Evolutionary conservation across 1,284 basidiomycete genomes (phyloP).

Genomic region (Xerocomus amazonicus): DNA sequence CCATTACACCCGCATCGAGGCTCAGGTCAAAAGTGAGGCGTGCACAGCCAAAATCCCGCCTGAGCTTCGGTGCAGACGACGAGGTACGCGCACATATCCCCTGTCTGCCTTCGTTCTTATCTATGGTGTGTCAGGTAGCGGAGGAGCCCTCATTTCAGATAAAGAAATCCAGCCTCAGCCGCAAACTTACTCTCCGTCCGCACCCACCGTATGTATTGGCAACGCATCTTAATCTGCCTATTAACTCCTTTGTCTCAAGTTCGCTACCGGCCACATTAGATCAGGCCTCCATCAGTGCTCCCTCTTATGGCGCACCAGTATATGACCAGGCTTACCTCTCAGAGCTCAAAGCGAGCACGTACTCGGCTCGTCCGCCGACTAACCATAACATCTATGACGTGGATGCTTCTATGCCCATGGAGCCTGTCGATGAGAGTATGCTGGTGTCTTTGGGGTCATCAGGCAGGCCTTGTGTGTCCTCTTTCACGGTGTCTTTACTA

Average conservation of each 20-base stretch:
- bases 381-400: slow-evolving; percentile 43
- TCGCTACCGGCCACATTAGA: slow-evolving; percentile 44
- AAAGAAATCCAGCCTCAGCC: slow-evolving; percentile 73
- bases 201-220: slow-evolving; percentile 44
- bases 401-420: slow-evolving; percentile 52
- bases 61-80: slow-evolving; percentile 83
- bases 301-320: slow-evolving; percentile 45
- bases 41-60: slow-evolving; percentile 56
- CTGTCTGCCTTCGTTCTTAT: slow-evolving; percentile 21
- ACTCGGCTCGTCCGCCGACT: slow-evolving; percentile 50
- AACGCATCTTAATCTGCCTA: slow-evolving; percentile 5
- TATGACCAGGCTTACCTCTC: slow-evolving; percentile 80
- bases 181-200: slow-evolving; percentile 55
- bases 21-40: slow-evolving; percentile 67
- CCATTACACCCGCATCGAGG: slow-evolving; percentile 57
- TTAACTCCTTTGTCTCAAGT: slow-evolving; percentile 18
- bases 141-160: slow-evolving; percentile 65
- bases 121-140: slow-evolving; percentile 41
- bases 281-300: slow-evolving; percentile 49
- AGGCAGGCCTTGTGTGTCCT: slow-evolving; percentile 31
- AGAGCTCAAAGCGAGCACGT: slow-evolving; percentile 81
- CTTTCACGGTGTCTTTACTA: neutral
- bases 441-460: slow-evolving; percentile 36
- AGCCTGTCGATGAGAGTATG: slow-evolving; percentile 42
- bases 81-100: slow-evolving; percentile 49